Evolutionary conservation across 2,329 filamentous ascomycete species (phyloP).

Genomic region (Hypoxylon sp.): DNA sequence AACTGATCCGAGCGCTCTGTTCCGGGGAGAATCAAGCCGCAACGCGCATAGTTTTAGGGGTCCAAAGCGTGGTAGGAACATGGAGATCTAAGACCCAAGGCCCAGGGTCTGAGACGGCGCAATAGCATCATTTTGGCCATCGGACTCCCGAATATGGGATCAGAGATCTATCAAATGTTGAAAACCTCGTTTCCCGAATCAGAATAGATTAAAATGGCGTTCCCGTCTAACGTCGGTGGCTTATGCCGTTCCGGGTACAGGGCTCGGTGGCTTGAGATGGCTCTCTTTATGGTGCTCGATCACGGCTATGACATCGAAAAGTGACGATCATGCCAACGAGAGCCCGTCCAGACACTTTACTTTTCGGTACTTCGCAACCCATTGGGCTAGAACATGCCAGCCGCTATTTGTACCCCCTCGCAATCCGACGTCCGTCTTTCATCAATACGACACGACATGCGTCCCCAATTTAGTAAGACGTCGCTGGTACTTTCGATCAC

Average conservation of each 20-base stretch:
- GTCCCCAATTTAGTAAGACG: constrained; percentile 25
- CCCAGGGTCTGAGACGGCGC: constrained; percentile 24
- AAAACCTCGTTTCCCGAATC: constrained; percentile 21
- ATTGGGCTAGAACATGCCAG: constrained; percentile 29
- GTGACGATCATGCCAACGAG: constrained; percentile 41
- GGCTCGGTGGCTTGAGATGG: constrained; percentile 27
- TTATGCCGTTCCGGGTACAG: constrained; percentile 32
- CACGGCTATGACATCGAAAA: constrained; percentile 33
- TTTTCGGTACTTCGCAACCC: constrained; percentile 10
- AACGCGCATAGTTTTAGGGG: constrained; percentile 18
- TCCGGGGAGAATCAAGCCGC: neutral
- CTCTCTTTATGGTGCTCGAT: constrained; percentile 40
- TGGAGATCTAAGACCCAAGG: constrained; percentile 8
- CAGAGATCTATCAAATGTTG: constrained; percentile 17
- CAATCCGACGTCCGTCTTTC: constrained; percentile 31
- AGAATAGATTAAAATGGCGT: constrained; percentile 17
- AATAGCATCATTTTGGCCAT: constrained; percentile 21
- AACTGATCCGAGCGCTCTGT: neutral
- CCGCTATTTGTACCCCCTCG: constrained; percentile 25
- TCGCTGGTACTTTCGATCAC: constrained; percentile 24
- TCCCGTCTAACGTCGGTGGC: constrained; percentile 17
- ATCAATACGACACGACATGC: constrained; percentile 33
- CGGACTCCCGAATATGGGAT: constrained; percentile 30
- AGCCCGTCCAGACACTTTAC: constrained; percentile 33
- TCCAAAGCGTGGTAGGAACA: neutral